A percentile compares a stretch with the other conserved stretches of the same genome.
These are phyloP conservation scores for Bisporella sp. DNA, from an alignment of 2,329 filamentous ascomycete species.

Conservation along the genomic window DNA sequence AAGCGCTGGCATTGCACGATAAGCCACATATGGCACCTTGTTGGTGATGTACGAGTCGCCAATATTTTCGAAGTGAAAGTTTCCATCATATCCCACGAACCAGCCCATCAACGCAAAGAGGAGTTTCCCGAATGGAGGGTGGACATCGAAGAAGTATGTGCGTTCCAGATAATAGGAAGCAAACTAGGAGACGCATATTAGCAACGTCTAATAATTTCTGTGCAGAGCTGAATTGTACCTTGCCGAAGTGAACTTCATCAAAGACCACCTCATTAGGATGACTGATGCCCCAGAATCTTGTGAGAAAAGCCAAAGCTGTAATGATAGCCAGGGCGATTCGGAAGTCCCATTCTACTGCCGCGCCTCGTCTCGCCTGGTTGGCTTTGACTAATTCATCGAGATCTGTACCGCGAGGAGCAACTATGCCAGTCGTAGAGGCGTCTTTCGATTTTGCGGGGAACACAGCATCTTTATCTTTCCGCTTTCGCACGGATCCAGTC, in stretches of 20 bases:
- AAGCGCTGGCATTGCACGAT: conserved; percentile 85
- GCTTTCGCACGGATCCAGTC: conserved; percentile 25
- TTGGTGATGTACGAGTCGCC: conserved; percentile 96
- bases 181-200: conserved; percentile 42
- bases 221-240: conserved; percentile 51
- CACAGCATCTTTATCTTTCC: conserved; percentile 37
- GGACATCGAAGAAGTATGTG: conserved; percentile 99
- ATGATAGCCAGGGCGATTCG: conserved; percentile 70
- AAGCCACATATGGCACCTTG: conserved; percentile 95
- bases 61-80: conserved; percentile 98
- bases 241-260: conserved; percentile 98
- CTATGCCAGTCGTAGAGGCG: conserved; percentile 20
- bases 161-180: conserved; percentile 83
- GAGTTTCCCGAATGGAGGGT: conserved; percentile 96
- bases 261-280: conserved; percentile 97
- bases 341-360: conserved; percentile 72
- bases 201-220: neutral
- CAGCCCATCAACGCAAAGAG: conserved; percentile 95
- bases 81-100: conserved; percentile 93
- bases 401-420: conserved; percentile 32
- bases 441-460: conserved; percentile 43
- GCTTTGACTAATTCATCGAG: conserved; percentile 43
- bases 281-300: conserved; percentile 91
- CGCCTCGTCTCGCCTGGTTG: conserved; percentile 30
- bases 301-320: conserved; percentile 79